Percentiles rank a stretch among this genome's conserved stretches.
Conservation (phyloP, 352 stramenopile species). For the Globisporangium heterothallicum region DNA sequence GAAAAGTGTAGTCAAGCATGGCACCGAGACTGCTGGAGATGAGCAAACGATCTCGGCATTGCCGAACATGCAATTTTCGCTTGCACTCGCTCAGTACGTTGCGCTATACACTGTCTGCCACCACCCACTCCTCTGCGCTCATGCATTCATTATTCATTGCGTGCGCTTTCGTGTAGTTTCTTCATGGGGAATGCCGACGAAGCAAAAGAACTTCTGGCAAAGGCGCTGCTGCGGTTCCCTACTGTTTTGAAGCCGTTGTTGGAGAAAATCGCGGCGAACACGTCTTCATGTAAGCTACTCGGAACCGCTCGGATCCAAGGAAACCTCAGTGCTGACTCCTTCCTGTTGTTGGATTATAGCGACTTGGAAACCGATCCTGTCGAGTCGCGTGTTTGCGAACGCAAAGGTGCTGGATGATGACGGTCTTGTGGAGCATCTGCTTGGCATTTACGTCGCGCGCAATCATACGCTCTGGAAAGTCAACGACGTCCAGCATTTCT, state of each 20-base stretch:
- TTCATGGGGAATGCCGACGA: slow-evolving; percentile 54
- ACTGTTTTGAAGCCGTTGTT: slow-evolving; percentile 63
- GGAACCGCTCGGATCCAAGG: too few relatives aligned
- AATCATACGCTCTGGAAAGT: slow-evolving; percentile 83
- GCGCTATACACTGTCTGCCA: too few relatives aligned
- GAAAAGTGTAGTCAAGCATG: slow-evolving; percentile 13
- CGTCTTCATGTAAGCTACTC: slow-evolving; percentile 45
- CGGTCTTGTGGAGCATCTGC: slow-evolving; percentile 56
- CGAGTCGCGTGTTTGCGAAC: slow-evolving; percentile 76
- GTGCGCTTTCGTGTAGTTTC: slow-evolving; percentile 26
- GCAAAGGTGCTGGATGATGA: slow-evolving; percentile 52
- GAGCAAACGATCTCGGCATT: slow-evolving; percentile 32
- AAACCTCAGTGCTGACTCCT: too few relatives aligned
- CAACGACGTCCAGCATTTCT: slow-evolving; percentile 65
- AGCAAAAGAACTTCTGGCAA: slow-evolving; percentile 55
- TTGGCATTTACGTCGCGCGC: slow-evolving; percentile 78
- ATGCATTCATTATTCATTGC: background rate
- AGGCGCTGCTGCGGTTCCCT: slow-evolving; percentile 60
- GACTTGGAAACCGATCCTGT: slow-evolving; percentile 67
- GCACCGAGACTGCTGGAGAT: slow-evolving; percentile 15
- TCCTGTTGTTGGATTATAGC: slow-evolving; percentile 18
- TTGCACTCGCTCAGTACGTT: slow-evolving; percentile 69
- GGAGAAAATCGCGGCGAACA: slow-evolving; percentile 69
- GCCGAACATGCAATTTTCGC: slow-evolving; percentile 71
- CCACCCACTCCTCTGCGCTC: too few relatives aligned